Conservation (phyloP, 371 early-diverging fungal genomes). For the Zopfochytrium polystomum region DNA sequence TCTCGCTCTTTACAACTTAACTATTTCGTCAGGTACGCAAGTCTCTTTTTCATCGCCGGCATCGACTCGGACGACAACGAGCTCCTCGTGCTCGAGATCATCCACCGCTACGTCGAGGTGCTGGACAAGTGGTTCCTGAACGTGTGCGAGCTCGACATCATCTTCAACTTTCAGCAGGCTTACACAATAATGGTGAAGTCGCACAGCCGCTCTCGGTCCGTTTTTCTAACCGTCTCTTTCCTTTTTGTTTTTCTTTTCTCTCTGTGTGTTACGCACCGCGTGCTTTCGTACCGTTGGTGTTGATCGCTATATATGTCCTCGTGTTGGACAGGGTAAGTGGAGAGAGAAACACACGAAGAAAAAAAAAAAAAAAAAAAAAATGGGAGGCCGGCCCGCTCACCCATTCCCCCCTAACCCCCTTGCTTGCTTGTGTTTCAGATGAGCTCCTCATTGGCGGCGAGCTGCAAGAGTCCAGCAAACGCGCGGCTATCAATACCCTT, state of each 20-base stretch:
- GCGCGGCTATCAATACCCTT: constrained; percentile 46
- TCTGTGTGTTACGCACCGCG: neutral
- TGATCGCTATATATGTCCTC: no score
- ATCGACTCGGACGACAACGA: constrained; percentile 90
- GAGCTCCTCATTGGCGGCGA: constrained; percentile 56
- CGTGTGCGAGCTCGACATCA: constrained; percentile 74
- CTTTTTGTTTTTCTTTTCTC: neutral
- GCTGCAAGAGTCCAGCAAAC: constrained; percentile 51
- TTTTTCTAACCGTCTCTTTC: no score
- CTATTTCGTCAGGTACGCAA: constrained; percentile 75
- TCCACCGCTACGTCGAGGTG: constrained; percentile 96
- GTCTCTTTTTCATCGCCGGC: constrained; percentile 93
- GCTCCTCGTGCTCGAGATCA: constrained; percentile 86
- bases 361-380: no score
- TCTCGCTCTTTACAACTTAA: constrained; percentile 39
- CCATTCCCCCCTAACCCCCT: no score
- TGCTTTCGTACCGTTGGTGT: no score
- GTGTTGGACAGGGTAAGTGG: no score
- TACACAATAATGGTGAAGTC: constrained; percentile 45
- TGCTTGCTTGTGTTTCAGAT: constrained; percentile 31
- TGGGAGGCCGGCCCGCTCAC: no score
- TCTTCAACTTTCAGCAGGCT: constrained; percentile 63
- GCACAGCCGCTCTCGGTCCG: neutral
- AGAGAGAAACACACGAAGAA: no score
- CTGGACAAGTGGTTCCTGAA: constrained; percentile 96